Conservation (phyloP, 2,329 filamentous ascomycete genomes). For the Aspergillus nomiae region DNA sequence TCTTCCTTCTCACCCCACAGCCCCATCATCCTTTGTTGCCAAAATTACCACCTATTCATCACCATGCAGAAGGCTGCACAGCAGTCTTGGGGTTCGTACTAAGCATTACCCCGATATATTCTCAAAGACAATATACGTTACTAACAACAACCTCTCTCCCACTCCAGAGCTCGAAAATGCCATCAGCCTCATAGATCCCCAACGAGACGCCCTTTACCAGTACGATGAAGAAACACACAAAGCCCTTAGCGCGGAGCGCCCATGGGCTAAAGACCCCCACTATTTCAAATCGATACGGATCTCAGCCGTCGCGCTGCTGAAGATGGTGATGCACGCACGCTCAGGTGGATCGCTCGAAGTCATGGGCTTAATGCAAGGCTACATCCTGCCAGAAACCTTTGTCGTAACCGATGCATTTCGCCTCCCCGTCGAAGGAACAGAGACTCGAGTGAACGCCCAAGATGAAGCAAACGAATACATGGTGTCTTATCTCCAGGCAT, state of each 20-base stretch:
- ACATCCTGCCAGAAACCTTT: conserved; percentile 78
- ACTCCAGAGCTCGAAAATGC: conserved; percentile 81
- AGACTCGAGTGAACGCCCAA: conserved; percentile 95
- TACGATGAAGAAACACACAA: conserved; percentile 73
- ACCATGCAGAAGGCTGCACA: conserved; percentile 57
- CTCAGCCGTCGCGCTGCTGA: conserved; percentile 88
- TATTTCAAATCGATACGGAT: conserved; percentile 95
- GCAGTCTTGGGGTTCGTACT: conserved; percentile 61
- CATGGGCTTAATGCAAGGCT: conserved; percentile 98
- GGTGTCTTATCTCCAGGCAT: conserved; percentile 77
- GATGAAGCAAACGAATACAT: conserved; percentile 97
- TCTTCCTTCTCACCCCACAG: background rate
- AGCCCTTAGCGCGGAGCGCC: conserved; percentile 62
- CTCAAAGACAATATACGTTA: background rate
- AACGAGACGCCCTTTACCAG: conserved; percentile 86
- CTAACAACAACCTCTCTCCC: conserved; percentile 9
- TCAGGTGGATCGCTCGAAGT: conserved; percentile 89
- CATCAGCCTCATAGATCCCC: conserved; percentile 78
- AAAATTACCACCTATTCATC: conserved; percentile 3
- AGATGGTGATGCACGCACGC: conserved; percentile 99
- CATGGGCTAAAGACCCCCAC: conserved; percentile 77
- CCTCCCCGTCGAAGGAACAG: conserved; percentile 94
- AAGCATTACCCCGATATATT: background rate
- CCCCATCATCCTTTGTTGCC: background rate
- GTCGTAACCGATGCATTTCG: conserved; percentile 93